A percentile compares a stretch with the other conserved stretches of the same genome.
These are phyloP conservation scores for Lasiodiplodia citricola DNA, from an alignment of 2,329 filamentous ascomycete genomes.

Conservation along the genomic window DNA sequence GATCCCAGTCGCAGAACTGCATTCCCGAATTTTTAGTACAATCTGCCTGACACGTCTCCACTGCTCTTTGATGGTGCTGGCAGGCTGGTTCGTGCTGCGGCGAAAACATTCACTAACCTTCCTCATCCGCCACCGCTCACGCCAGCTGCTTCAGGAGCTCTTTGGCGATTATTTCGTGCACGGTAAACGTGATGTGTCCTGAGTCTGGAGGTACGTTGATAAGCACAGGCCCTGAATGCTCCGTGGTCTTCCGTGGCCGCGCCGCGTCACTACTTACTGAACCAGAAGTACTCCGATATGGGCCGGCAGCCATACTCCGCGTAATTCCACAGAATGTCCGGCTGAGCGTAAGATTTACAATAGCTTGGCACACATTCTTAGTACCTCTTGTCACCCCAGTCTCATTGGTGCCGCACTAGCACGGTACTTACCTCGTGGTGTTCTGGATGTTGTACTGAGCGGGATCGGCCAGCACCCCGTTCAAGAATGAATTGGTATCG, in stretches of 20 bases:
- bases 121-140: background rate
- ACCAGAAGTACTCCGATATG: slow-evolving; percentile 23
- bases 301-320: slow-evolving; percentile 21
- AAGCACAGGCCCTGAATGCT: background rate
- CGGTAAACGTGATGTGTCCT: slow-evolving; percentile 23
- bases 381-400: background rate
- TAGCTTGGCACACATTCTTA: slow-evolving; percentile 33
- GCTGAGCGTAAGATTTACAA: slow-evolving; percentile 53
- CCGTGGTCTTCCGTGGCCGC: background rate
- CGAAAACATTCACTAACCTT: background rate
- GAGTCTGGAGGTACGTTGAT: slow-evolving; percentile 5
- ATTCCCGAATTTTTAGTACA: slow-evolving; percentile 3
- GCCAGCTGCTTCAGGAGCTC: slow-evolving; percentile 15
- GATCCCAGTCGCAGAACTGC: slow-evolving; percentile 6
- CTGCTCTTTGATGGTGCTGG: background rate
- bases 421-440: slow-evolving; percentile 40
- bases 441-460: slow-evolving; percentile 52
- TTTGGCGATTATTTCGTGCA: slow-evolving; percentile 15
- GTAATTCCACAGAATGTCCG: slow-evolving; percentile 44
- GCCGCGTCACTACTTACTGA: slow-evolving; percentile 13
- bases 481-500: slow-evolving; percentile 51
- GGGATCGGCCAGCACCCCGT: slow-evolving; percentile 50
- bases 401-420: too few relatives aligned
- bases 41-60: slow-evolving; percentile 4
- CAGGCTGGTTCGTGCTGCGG: background rate